These are phyloP conservation scores for Fusarium hainanense DNA, from an alignment of 2,329 filamentous ascomycete genomes.

Conservation along the genomic window DNA sequence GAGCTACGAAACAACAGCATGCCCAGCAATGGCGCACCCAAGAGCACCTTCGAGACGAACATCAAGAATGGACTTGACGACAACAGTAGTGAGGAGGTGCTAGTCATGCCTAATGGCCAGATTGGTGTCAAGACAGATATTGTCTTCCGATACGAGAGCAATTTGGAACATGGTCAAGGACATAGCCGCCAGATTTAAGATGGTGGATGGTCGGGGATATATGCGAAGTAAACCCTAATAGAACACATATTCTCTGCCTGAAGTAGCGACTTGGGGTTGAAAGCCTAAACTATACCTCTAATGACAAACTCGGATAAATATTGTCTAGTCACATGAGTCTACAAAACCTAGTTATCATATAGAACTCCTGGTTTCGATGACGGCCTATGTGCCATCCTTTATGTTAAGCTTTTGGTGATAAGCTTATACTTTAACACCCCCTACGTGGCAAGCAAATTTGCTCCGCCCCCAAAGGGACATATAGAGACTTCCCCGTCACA, in stretches of 20 bases:
- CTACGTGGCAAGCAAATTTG: no score
- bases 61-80: conserved; percentile 16
- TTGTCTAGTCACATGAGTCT: neutral
- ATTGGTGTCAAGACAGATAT: conserved; percentile 36
- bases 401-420: no score
- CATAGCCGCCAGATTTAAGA: neutral
- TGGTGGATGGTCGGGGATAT: fast-evolving
- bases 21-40: neutral
- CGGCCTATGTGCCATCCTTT: neutral
- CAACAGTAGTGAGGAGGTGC: conserved; percentile 26
- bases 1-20: conserved; percentile 11
- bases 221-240: neutral
- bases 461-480: no score
- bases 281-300: neutral
- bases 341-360: neutral
- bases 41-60: conserved; percentile 15
- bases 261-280: neutral
- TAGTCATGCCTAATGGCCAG: conserved; percentile 14
- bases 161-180: neutral
- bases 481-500: no score
- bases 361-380: neutral
- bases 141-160: conserved; percentile 10
- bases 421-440: no score
- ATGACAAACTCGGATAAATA: neutral
- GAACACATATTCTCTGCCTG: neutral